Base-by-base conservation (phyloP, 495 filamentous ascomycete species). In the Pyrenopolyporus hunteri region DNA sequence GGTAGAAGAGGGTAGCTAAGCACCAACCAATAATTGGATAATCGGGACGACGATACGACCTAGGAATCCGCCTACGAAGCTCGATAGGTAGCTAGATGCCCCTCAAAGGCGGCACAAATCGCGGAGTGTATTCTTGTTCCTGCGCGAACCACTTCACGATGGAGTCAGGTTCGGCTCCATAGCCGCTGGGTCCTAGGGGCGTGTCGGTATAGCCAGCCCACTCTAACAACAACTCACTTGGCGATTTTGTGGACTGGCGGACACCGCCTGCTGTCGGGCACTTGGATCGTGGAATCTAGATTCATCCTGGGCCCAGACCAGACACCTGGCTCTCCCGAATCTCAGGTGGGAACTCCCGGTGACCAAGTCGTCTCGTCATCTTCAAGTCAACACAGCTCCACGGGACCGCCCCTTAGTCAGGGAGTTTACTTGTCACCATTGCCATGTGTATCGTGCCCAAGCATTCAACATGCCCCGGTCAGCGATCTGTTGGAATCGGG, bases 271-370 rank as follows among this genome's bases (percentile, higher is more conserved):
- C 7, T 37, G 40, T 47, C 48, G 40, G 37, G 22, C 31, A 19
- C 39, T 17, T 46, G 22, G 43, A 42, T 53, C n/a, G 19, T 53
- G 31, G 25, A 39, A 53, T 53, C 57, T 56, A 48, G 42, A 53
- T 43, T 57, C 32, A 26, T 14, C 39, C 59, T 63, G 35, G 42
- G 43, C 26, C 46, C 20, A 47, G 43, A 33, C 46, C 20, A 26
- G 10, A 25, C 42, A n/a, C 29, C 11, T 36, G 20, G 40, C 14
- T 43, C 2, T 45, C 37, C 29, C 44, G 26, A 65, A 56, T 56
- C 46, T 65, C 56, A 57, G 48, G 63, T 54, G 46, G 60, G 13
- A 60, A 31, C 36, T 13, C 22, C 22, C 26, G 37, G 28, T 48
- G 61, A 55, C 31, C 47, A 14, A 47, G 40, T 35, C n/a, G 42